Base-by-base conservation (phyloP, 768 basidiomycete species). In the Pleurotus salmoneostramineus region DNA sequence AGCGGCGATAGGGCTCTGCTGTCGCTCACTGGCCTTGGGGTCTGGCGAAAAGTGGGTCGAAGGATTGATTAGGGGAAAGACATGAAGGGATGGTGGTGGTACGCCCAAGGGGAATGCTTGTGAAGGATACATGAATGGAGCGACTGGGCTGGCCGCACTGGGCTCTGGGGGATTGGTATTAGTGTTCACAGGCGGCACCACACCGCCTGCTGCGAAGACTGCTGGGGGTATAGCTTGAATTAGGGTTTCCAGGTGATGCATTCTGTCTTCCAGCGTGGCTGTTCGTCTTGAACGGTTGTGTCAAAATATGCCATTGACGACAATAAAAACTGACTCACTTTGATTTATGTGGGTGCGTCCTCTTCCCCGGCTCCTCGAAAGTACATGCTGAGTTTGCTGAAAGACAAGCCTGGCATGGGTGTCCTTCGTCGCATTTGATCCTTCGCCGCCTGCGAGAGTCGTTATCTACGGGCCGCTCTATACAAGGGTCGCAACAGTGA, bases 341-440 rank as follows among this genome's bases (percentile, higher is more conserved):
- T 64, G 91, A 93, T 73, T 92, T 93, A 72, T 93, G 90, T 36
- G 90, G 89, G 66, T 92, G 89, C 0, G 86, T 88, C 58, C 90
- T 77, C 74, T 93, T 93, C 2, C 90, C 89, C 2, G 89, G 88
- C 70, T 93, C 91, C 70, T 93, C 91, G 65, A 93, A 93, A 0
- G 91, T 93, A 62, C 91, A 93, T 6, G 88, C 74, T 2, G 91
- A 91, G 65, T 81, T 88, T 8, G 91, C 88, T 5, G 87, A 86
- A n/a, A 92, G 71, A 69, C 91, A 93, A 10, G 91, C 89, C 72
- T 93, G 89, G 69, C 91, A 93, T 35, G 91, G 91, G 66, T 92
- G 90, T 0, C 91, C 91, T 68, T 93, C 91, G 64, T 93, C 91
- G 66, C 91, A 93, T 65, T 90, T 91, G 68, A 93, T 93, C 65